These are phyloP conservation scores for Oenanthe sinensis DNA, from an alignment of 129 eudicot species.

Conservation along the genomic window DNA sequence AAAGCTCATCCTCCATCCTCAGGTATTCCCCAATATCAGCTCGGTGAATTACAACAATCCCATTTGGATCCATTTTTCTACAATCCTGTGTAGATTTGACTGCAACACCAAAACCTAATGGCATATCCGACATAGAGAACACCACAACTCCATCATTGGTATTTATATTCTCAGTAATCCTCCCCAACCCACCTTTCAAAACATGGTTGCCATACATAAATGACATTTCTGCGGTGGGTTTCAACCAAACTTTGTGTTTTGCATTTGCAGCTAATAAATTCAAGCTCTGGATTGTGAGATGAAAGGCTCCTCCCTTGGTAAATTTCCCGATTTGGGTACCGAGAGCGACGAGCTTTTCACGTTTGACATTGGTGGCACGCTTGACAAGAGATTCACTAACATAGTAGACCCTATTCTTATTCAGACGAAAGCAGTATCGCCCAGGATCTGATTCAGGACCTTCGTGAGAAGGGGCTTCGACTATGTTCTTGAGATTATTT, in stretches of 20 bases:
- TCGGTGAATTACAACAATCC: conserved; percentile 78
- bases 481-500: conserved; percentile 79
- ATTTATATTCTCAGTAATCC: conserved; percentile 79
- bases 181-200: conserved; percentile 85
- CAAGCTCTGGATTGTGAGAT: conserved; percentile 61
- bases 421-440: conserved; percentile 85
- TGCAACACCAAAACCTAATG: conserved; percentile 89
- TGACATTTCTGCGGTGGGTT: conserved; percentile 88
- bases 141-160: conserved; percentile 87
- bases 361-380: conserved; percentile 89
- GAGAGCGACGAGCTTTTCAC: conserved; percentile 62
- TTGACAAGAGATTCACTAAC: conserved; percentile 79
- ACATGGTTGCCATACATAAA: conserved; percentile 87
- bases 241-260: conserved; percentile 92
- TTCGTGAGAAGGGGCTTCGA: conserved; percentile 78
- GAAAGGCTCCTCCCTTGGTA: conserved; percentile 69
- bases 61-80: conserved; percentile 91
- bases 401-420: conserved; percentile 71
- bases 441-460: conserved; percentile 63
- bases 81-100: conserved; percentile 76
- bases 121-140: conserved; percentile 85
- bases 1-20: conserved; percentile 93
- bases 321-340: conserved; percentile 86
- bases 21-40: conserved; percentile 92
- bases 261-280: conserved; percentile 66